phyloP scores from a whole-genome alignment of 1,284 basidiomycete species.

The Laetiporus sulphureus region DNA sequence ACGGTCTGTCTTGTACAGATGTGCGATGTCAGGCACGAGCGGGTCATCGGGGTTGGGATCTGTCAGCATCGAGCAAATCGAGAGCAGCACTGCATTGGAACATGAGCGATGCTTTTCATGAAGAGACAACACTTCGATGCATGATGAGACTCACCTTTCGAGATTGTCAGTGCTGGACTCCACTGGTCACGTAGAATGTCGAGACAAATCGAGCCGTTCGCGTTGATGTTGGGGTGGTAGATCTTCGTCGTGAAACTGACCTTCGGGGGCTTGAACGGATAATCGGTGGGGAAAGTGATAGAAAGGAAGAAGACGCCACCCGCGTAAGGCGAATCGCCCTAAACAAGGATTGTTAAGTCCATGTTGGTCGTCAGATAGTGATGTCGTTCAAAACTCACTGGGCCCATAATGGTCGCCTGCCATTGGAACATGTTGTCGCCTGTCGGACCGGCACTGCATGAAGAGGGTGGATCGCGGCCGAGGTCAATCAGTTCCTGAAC shows the following conservation, averaged over 20 bases:
- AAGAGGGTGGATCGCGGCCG: constrained; percentile 94
- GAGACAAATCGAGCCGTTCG: constrained; percentile 96
- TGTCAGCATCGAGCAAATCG: constrained; percentile 95
- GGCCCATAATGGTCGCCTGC: constrained; percentile 98
- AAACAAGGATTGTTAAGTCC: constrained; percentile 5
- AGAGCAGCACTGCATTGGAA: constrained; percentile 85
- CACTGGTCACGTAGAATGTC: constrained; percentile 97
- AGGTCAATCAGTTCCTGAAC: constrained; percentile 93
- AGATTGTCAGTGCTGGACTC: constrained; percentile 97
- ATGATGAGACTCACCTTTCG: constrained; percentile 68
- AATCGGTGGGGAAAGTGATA: constrained; percentile 91
- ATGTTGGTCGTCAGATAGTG: no score
- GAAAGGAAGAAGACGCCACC: constrained; percentile 97
- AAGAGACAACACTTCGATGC: no score
- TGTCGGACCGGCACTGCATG: constrained; percentile 94
- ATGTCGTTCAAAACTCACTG: constrained; percentile 48
- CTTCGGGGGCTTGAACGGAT: constrained; percentile 99
- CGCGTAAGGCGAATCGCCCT: constrained; percentile 93
- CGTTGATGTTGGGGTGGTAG: constrained; percentile 97
- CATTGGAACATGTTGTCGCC: constrained; percentile 98
- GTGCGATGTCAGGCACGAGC: constrained; percentile 76
- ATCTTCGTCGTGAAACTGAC: constrained; percentile 99
- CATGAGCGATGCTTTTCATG: no score
- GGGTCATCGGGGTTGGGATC: constrained; percentile 97
- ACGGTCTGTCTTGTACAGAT: constrained; percentile 94